Conservation (phyloP, 345 rosid genomes). For the Euphorbia tirucalli region DNA sequence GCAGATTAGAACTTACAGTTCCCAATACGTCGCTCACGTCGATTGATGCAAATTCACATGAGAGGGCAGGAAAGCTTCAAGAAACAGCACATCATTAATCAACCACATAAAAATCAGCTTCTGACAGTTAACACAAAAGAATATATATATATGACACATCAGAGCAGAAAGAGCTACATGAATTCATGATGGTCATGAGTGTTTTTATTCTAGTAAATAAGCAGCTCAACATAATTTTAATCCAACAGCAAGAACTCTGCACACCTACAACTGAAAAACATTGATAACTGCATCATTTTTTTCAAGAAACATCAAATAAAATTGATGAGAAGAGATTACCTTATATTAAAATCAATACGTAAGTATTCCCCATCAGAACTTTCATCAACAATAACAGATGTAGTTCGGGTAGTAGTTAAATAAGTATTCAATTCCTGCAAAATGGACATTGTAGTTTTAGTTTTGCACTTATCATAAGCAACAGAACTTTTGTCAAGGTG, state of each 20-base stretch:
- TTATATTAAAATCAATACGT: constrained; percentile 86
- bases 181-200: background rate
- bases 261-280: background rate
- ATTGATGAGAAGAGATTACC: constrained; percentile 38
- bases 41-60: constrained; percentile 96
- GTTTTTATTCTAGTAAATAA: background rate
- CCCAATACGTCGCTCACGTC: constrained; percentile 95
- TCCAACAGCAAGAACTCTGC: background rate
- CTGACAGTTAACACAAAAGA: background rate
- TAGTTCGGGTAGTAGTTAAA: constrained; percentile 72
- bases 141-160: background rate
- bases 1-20: constrained; percentile 75
- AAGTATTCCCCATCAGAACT: constrained; percentile 91
- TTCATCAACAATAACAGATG: constrained; percentile 82
- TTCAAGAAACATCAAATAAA: constrained; percentile 1
- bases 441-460: constrained; percentile 10
- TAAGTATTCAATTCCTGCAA: constrained; percentile 82
- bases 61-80: constrained; percentile 90
- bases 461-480: background rate
- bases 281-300: background rate
- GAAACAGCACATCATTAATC: constrained; percentile 29
- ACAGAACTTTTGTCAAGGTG: background rate
- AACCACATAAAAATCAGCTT: constrained; percentile 1
- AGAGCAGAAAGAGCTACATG: background rate
- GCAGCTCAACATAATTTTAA: background rate